Evolutionary conservation across 1,284 basidiomycete genomes (phyloP).

Genomic region (Microbotryum saponariae): DNA sequence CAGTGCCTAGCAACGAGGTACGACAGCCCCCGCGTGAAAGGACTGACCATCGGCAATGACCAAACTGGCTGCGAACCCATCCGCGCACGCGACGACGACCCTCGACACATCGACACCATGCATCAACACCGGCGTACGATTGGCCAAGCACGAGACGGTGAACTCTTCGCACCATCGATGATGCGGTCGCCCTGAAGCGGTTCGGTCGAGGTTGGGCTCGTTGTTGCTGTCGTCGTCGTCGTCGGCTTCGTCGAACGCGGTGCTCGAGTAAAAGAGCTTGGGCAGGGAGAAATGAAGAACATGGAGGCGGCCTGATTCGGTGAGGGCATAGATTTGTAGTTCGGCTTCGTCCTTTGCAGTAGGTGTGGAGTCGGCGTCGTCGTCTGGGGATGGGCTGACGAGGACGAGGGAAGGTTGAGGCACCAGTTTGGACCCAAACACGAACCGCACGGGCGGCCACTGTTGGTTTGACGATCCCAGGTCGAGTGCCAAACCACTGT

Average conservation of each 20-base stretch:
- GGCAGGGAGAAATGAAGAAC: slow-evolving; percentile 58
- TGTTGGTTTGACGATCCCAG: not conserved
- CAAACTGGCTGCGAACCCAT: slow-evolving; percentile 12
- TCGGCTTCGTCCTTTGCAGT: not conserved
- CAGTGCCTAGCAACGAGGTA: no score
- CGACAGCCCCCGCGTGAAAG: not conserved
- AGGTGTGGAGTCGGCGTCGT: no score
- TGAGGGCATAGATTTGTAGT: slow-evolving; percentile 64
- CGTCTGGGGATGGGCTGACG: not conserved
- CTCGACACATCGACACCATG: slow-evolving; percentile 15
- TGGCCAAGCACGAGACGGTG: slow-evolving; percentile 11
- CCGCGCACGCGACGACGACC: slow-evolving; percentile 14
- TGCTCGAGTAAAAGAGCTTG: slow-evolving; percentile 26
- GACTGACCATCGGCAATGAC: slow-evolving; percentile 12
- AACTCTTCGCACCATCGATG: slow-evolving; percentile 23
- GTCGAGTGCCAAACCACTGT: not conserved
- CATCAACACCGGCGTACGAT: slow-evolving; percentile 12
- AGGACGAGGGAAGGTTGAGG: slow-evolving; percentile 12
- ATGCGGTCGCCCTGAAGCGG: not conserved
- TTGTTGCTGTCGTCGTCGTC: not conserved
- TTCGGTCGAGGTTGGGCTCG: not conserved
- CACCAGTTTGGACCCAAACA: slow-evolving; percentile 19
- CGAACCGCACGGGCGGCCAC: slow-evolving; percentile 21
- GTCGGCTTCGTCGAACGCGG: not conserved
- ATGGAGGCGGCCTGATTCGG: slow-evolving; percentile 64